phyloP scores from a whole-genome alignment of 371 early-diverging fungal genomes.

The Lichtheimia ornata region DNA sequence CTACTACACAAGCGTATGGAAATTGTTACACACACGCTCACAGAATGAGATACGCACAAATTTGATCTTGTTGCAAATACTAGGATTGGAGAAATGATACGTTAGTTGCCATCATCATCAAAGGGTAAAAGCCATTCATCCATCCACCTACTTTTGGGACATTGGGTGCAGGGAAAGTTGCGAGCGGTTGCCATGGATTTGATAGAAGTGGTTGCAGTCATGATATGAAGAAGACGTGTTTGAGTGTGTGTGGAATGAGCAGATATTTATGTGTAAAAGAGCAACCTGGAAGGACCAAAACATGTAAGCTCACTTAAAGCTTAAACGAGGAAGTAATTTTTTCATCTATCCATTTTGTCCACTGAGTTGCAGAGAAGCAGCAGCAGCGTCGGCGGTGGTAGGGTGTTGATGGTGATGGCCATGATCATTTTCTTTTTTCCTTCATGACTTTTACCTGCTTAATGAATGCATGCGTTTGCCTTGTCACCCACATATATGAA shows the following conservation, averaged over 20 bases:
- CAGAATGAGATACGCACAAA: constrained; percentile 27
- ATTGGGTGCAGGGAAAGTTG: constrained; percentile 47
- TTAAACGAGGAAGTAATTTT: constrained; percentile 20
- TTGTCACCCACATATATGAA: constrained; percentile 4
- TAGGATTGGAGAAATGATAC: constrained; percentile 13
- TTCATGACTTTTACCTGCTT: too few species aligned
- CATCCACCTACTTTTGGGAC: constrained; percentile 41
- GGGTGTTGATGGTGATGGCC: too few species aligned
- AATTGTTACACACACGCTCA: too few species aligned
- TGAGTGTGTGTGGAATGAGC: neutral
- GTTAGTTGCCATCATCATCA: constrained; percentile 4
- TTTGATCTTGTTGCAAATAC: constrained; percentile 55
- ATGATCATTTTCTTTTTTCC: too few species aligned
- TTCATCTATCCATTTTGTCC: constrained; percentile 42
- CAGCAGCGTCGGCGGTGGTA: too few species aligned
- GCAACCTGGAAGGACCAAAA: constrained; percentile 16
- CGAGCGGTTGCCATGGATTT: constrained; percentile 17
- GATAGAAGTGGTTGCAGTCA: constrained; percentile 13
- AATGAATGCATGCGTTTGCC: neutral
- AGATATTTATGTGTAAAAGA: constrained; percentile 11
- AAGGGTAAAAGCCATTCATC: neutral
- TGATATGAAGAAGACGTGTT: neutral
- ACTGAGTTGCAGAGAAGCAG: neutral
- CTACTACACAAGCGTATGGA: too few species aligned
- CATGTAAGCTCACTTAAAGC: constrained; percentile 12